These are phyloP conservation scores for Diaporthe australafricana DNA, from an alignment of 2,329 filamentous ascomycete species.

Conservation along the genomic window DNA sequence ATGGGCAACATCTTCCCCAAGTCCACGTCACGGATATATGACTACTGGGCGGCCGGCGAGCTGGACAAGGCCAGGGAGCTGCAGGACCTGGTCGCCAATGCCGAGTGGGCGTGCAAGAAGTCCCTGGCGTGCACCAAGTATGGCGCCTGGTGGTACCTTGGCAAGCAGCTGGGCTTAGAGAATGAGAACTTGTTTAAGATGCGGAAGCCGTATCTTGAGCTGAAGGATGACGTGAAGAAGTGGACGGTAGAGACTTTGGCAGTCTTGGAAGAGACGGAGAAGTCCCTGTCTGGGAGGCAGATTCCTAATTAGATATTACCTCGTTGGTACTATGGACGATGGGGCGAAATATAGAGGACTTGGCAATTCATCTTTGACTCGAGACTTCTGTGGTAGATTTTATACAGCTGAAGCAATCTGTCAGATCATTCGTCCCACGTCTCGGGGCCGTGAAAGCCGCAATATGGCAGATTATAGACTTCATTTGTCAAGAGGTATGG, in stretches of 20 bases:
- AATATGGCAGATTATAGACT: too few relatives aligned
- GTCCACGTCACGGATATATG: conserved; percentile 53
- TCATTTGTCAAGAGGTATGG: too few relatives aligned
- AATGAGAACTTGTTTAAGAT: conserved; percentile 53
- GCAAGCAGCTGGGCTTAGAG: conserved; percentile 50
- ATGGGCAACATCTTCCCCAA: conserved; percentile 61
- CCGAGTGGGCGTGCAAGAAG: conserved; percentile 64
- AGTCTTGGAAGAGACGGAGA: conserved; percentile 50
- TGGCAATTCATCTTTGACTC: background rate
- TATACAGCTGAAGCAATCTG: too few relatives aligned
- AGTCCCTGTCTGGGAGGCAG: conserved; percentile 30
- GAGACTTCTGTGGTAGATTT: too few relatives aligned
- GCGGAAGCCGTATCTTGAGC: conserved; percentile 55
- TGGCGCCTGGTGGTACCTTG: conserved; percentile 52
- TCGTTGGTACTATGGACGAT: background rate
- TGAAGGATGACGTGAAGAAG: conserved; percentile 50
- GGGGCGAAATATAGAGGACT: background rate
- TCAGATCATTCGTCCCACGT: too few relatives aligned
- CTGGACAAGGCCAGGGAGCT: conserved; percentile 51
- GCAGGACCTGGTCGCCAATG: conserved; percentile 57
- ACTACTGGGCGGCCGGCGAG: conserved; percentile 53
- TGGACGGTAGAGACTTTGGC: conserved; percentile 57
- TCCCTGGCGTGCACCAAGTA: conserved; percentile 61
- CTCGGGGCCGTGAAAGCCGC: too few relatives aligned
- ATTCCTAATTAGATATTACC: background rate